phyloP scores from a whole-genome alignment of 306 rosid genomes.

The Rosa multiflora region DNA sequence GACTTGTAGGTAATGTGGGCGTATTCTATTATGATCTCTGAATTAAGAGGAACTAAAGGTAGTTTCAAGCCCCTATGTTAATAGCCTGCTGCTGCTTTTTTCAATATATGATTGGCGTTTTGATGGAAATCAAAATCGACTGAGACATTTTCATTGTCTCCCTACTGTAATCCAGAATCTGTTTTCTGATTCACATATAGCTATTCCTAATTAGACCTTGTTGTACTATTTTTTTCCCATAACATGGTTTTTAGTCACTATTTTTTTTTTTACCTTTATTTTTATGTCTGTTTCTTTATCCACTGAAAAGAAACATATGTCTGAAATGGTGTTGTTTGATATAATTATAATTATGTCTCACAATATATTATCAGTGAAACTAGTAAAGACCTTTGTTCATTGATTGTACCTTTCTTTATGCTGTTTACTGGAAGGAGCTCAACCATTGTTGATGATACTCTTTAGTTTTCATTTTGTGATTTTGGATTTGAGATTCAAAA shows the following conservation, averaged over 20 bases:
- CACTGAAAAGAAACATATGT: not conserved
- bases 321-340: conserved; percentile 16
- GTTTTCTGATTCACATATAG: not conserved
- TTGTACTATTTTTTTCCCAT: conserved; percentile 1
- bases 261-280: not conserved
- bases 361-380: not conserved
- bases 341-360: not conserved
- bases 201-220: not conserved
- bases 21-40: conserved; percentile 99
- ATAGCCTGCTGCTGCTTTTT: conserved; percentile 52
- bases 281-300: not conserved
- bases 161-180: not conserved
- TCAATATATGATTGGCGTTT: conserved; percentile 46
- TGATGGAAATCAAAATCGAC: conserved; percentile 27
- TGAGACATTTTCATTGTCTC: conserved; percentile 23
- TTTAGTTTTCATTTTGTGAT: not conserved
- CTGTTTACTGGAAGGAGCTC: not conserved
- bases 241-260: not conserved
- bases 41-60: conserved; percentile 99
- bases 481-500: conserved; percentile 9
- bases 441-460: not conserved
- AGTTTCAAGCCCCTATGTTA: conserved; percentile 87
- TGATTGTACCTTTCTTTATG: not conserved
- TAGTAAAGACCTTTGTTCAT: not conserved
- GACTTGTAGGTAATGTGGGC: conserved; percentile 99